Percentiles rank a stretch among this genome's conserved stretches.
phyloP scores from a whole-genome alignment of 2,329 filamentous ascomycete species.

The Cercospora sojina region DNA sequence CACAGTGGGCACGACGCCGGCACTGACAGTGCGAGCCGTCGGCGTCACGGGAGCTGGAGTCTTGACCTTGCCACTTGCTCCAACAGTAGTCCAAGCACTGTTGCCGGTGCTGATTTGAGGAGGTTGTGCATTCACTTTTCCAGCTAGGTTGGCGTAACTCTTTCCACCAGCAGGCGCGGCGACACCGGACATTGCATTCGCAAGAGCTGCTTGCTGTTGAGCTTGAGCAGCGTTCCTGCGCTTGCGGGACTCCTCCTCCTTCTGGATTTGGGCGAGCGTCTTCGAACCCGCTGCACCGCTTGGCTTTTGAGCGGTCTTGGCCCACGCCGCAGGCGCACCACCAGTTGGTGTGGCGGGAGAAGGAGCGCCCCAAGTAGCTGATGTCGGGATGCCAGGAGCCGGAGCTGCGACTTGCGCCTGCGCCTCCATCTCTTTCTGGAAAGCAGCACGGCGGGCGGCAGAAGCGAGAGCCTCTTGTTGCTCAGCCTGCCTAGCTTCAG shows the following conservation, averaged over 20 bases:
- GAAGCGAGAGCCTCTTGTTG: constrained; percentile 80
- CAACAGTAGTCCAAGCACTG: constrained; percentile 89
- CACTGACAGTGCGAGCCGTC: constrained; percentile 49
- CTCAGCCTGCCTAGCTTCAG: constrained; percentile 88
- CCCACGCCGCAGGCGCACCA: constrained; percentile 58
- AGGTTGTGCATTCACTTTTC: constrained; percentile 60
- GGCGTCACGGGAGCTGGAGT: constrained; percentile 57
- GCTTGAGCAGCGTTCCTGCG: constrained; percentile 62
- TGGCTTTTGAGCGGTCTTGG: constrained; percentile 61
- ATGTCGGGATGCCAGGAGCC: constrained; percentile 76
- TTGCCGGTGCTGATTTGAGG: constrained; percentile 46
- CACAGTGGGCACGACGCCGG: constrained; percentile 40
- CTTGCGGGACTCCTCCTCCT: constrained; percentile 90
- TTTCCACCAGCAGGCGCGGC: constrained; percentile 61
- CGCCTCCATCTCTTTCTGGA: constrained; percentile 74
- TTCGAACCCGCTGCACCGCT: constrained; percentile 63
- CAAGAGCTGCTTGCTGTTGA: constrained; percentile 44
- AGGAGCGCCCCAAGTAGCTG: constrained; percentile 85
- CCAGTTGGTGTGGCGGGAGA: constrained; percentile 61
- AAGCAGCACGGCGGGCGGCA: constrained; percentile 70
- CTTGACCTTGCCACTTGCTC: constrained; percentile 89
- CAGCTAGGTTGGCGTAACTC: constrained; percentile 90
- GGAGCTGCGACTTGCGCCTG: constrained; percentile 54
- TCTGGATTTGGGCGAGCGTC: constrained; percentile 92
- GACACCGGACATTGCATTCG: constrained; percentile 44